Base-by-base conservation (phyloP, 1,284 basidiomycete genomes). In the Volvariella volvacea region DNA sequence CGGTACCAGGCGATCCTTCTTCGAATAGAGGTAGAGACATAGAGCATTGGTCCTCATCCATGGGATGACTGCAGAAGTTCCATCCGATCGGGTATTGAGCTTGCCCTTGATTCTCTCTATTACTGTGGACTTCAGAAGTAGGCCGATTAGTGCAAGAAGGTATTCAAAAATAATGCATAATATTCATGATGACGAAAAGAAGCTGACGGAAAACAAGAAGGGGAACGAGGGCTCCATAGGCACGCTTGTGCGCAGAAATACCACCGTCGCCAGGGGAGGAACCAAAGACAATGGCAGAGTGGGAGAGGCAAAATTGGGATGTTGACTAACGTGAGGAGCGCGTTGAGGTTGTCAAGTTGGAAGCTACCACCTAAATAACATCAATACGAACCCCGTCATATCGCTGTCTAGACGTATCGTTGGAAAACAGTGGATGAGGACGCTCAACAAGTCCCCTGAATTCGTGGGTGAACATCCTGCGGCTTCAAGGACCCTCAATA, bases 121-220 rank as follows among this genome's bases (percentile, higher is more conserved):
- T n/a, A n/a, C n/a, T n/a, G n/a, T n/a, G n/a, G n/a, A 1, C 7
- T 28, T 19, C 31, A 4, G 32, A 21, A 45, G 32, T 19, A 17
- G 19, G 8, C 32, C 2, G 14, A 32, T 33, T 2, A 8, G 34
- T 28, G 42, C n/a, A 41, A 32, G 38, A 19, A 28, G 44, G 9
- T 40, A 16, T 20, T 4, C 7, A 22, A 50, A 20, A 31, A 62
- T 47, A n/a, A 36, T 49, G 10, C 20, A 37, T 21, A 28, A 47
- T 15, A n/a, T n/a, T n/a, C n/a, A n/a, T n/a, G n/a, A 25, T 3
- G n/a, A n/a, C n/a, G n/a, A n/a, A 4, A 19, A 43, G 56, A 20
- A 52, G 73, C 78, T 78, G 33, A 80, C 80, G 2, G 77, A 80
- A 49, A 80, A 78, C 0, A 63, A 60, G 62, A 39, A 66, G 58